These are phyloP conservation scores for Dichotomopilus funicola DNA, from an alignment of 2,329 filamentous ascomycete genomes.

Conservation along the genomic window DNA sequence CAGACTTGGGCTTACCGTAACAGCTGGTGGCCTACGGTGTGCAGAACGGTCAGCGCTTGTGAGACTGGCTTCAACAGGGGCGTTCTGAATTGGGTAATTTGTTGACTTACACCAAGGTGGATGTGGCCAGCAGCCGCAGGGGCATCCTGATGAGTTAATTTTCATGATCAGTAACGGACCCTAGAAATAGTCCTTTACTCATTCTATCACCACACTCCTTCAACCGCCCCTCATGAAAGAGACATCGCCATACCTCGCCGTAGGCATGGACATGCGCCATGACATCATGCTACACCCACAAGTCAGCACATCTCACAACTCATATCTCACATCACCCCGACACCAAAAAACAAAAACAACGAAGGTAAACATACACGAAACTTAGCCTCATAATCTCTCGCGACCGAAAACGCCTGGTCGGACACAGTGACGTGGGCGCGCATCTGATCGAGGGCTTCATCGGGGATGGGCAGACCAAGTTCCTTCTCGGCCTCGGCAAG, in stretches of 20 bases:
- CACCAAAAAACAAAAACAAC: constrained; percentile 13
- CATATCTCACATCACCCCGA: too few species aligned
- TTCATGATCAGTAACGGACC: too few species aligned
- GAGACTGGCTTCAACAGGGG: not conserved
- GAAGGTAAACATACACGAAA: constrained; percentile 35
- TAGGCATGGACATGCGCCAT: constrained; percentile 72
- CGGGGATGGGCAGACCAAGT: constrained; percentile 66
- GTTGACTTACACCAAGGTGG: constrained; percentile 59
- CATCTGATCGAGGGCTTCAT: constrained; percentile 72
- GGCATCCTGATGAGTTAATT: constrained; percentile 33
- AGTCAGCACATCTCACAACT: constrained; percentile 7
- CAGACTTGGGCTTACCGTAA: constrained; percentile 29
- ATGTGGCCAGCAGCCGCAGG: constrained; percentile 80
- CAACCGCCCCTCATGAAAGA: not conserved
- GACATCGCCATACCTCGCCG: constrained; percentile 43
- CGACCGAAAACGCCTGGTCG: constrained; percentile 70
- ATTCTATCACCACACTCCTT: not conserved
- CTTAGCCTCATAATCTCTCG: constrained; percentile 68
- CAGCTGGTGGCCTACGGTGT: constrained; percentile 33
- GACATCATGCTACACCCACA: constrained; percentile 33
- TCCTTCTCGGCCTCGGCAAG: constrained; percentile 78
- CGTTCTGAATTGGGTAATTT: not conserved
- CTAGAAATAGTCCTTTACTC: not conserved
- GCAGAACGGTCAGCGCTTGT: not conserved
- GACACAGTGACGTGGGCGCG: constrained; percentile 65